Evolutionary conservation across 2,329 filamentous ascomycete species (phyloP).

Genomic region (Myriosclerotinia scirpicola): DNA sequence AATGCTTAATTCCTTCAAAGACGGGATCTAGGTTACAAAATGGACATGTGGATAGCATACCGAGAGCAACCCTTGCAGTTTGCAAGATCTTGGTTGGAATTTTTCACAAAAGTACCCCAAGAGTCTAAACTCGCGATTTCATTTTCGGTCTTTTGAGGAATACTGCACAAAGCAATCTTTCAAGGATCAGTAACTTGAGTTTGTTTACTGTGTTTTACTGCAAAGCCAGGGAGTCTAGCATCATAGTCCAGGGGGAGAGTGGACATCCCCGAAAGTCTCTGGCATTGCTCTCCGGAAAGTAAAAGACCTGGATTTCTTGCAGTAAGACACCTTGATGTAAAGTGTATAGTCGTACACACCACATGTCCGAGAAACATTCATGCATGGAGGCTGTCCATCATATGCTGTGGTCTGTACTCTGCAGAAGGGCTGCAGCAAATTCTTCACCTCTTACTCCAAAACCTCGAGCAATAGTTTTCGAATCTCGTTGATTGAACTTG

Average conservation of each 20-base stretch:
- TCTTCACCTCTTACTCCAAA: background rate
- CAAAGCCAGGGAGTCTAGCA: no score
- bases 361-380: background rate
- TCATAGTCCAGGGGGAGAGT: background rate
- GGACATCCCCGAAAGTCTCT: background rate
- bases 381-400: background rate
- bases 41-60: conserved; percentile 3
- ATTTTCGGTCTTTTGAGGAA: background rate
- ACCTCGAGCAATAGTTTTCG: background rate
- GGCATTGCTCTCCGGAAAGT: background rate
- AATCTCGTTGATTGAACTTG: background rate
- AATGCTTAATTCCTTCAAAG: background rate
- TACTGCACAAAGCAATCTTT: background rate
- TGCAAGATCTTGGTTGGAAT: conserved; percentile 10
- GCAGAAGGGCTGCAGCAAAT: conserved; percentile 1
- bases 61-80: no score
- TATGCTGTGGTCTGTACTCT: background rate
- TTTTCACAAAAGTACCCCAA: background rate
- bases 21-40: conserved; percentile 3
- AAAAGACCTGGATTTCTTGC: background rate
- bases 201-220: no score
- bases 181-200: background rate
- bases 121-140: no score
- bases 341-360: background rate
- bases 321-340: background rate